Evolutionary conservation across 148 eudicot species (phyloP).

Genomic region (Gaultheria prostrata): DNA sequence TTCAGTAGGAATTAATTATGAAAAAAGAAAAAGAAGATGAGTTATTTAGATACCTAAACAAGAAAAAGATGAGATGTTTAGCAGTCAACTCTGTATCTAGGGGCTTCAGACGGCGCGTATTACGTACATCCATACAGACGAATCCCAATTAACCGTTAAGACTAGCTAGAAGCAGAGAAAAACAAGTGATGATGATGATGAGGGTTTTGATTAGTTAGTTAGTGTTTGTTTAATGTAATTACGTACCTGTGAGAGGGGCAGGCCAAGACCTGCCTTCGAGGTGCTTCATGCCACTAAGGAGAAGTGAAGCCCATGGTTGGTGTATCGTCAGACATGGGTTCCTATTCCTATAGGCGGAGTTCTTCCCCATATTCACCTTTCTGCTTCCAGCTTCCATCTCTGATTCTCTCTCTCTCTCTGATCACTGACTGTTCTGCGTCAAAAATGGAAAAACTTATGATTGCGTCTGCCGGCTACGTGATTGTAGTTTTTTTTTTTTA

Average conservation of each 20-base stretch:
- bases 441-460: not conserved
- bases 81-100: no score
- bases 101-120: no score
- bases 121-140: not conserved
- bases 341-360: no score
- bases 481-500: no score
- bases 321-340: constrained; percentile 92
- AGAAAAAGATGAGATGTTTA: no score
- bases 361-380: constrained; percentile 35
- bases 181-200: not conserved
- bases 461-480: not conserved
- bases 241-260: constrained; percentile 82
- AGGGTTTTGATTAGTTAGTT: not conserved
- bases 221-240: not conserved
- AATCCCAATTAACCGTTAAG: not conserved
- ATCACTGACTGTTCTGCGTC: no score
- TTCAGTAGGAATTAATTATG: not conserved
- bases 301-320: constrained; percentile 98
- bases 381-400: constrained; percentile 27
- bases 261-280: constrained; percentile 99
- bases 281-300: constrained; percentile 83
- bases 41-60: no score
- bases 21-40: no score
- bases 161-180: not conserved
- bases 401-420: no score